Evolutionary conservation across 2,329 filamentous ascomycete genomes (phyloP).

Genomic region (Sporothrix variecibatus): DNA sequence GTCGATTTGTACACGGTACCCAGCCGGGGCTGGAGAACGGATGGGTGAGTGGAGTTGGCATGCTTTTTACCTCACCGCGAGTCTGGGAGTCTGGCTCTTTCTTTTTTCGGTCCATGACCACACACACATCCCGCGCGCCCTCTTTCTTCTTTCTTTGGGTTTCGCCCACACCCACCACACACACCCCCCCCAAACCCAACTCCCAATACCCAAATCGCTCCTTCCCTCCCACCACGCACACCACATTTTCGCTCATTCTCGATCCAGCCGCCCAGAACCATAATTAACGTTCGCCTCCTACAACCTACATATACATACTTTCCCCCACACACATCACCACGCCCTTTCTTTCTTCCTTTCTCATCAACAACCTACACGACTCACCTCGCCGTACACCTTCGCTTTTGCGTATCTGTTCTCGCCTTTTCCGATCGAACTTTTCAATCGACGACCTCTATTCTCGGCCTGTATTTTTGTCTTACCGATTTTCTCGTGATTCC

Average conservation of each 20-base stretch:
- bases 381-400: neutral
- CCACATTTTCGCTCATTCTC: slow-evolving; percentile 28
- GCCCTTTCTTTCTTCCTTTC: slow-evolving; percentile 20
- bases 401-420: neutral
- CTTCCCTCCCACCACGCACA: slow-evolving; percentile 28
- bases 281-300: slow-evolving; percentile 32
- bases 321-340: slow-evolving; percentile 31
- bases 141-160: slow-evolving; percentile 24
- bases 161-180: slow-evolving; percentile 22
- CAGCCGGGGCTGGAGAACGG: slow-evolving; percentile 24
- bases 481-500: neutral
- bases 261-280: slow-evolving; percentile 29
- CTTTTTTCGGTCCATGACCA: slow-evolving; percentile 27
- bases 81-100: slow-evolving; percentile 24
- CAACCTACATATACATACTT: slow-evolving; percentile 34
- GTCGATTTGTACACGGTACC: slow-evolving; percentile 30
- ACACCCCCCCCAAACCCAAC: slow-evolving; percentile 19
- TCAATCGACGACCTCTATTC: neutral
- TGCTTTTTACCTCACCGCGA: slow-evolving; percentile 34
- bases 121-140: slow-evolving; percentile 32
- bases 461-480: neutral
- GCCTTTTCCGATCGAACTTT: neutral
- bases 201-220: slow-evolving; percentile 24
- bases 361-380: slow-evolving; percentile 14
- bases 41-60: slow-evolving; percentile 26